Conservation (phyloP, 1,284 basidiomycete genomes). For the Cryptococcus deneoformans region DNA sequence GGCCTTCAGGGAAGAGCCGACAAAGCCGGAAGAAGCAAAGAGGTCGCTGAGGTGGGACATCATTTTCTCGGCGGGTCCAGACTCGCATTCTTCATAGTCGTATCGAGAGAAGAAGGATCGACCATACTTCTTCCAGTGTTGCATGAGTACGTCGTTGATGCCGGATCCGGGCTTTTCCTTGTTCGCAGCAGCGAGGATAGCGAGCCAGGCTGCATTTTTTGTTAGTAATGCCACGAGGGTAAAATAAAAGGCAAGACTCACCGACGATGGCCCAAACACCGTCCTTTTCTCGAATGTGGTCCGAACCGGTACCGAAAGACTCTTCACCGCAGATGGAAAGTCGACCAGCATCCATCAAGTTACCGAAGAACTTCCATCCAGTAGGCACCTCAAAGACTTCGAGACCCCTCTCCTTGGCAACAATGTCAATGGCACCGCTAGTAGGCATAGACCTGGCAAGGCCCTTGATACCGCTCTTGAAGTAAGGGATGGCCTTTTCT, state of each 20-base stretch:
- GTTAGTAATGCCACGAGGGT: background rate
- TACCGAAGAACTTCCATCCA: slow-evolving; percentile 99
- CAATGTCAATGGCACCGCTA: slow-evolving; percentile 92
- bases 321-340: slow-evolving; percentile 99
- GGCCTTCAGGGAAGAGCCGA: slow-evolving; percentile 64
- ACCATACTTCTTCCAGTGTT: slow-evolving; percentile 89
- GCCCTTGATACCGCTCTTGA: slow-evolving; percentile 89
- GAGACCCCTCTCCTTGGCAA: slow-evolving; percentile 90
- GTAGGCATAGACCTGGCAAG: slow-evolving; percentile 97
- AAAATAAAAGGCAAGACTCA: slow-evolving; percentile 42
- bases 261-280: slow-evolving; percentile 96
- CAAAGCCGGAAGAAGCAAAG: slow-evolving; percentile 66
- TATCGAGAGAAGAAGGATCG: slow-evolving; percentile 98
- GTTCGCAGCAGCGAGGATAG: slow-evolving; percentile 93
- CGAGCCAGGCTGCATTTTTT: slow-evolving; percentile 75
- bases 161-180: slow-evolving; percentile 71
- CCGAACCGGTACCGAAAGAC: slow-evolving; percentile 98
- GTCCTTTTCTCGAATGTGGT: slow-evolving; percentile 99
- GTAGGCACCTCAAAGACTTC: slow-evolving; percentile 97
- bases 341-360: slow-evolving; percentile 97
- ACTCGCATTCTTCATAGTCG: slow-evolving; percentile 97
- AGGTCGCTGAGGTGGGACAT: slow-evolving; percentile 73
- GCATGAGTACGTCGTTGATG: slow-evolving; percentile 83
- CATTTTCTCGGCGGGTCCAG: slow-evolving; percentile 81
- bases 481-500: slow-evolving; percentile 92